Base-by-base conservation (phyloP, 345 rosid genomes). In the Brassica incana region DNA sequence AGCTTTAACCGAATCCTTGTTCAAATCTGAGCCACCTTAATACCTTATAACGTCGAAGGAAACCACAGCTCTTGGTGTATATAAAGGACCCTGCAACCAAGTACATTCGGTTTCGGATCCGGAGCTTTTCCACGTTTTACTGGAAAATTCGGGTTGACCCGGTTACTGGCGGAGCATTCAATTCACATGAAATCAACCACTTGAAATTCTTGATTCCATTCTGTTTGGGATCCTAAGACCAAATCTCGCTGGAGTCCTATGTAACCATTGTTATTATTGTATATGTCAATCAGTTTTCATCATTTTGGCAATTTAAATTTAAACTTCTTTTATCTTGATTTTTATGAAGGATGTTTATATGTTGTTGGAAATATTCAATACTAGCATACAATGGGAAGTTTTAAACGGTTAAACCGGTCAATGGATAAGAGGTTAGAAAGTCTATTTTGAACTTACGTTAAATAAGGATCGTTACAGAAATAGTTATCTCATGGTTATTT, bases 191-290 rank as follows among this genome's bases (percentile, higher is more conserved):
- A 35, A 71, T 78, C 32, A 83, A 61, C 50, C 85, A 85, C 18
- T 72, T 40, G 78, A 87, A 85, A 62, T 92, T 88, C 81, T 86
- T 92, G 88, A 81, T 90, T 76, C 97, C 97, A n/a, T 20, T 85
- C 89, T 12, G 27, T 92, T 30, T 89, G 91, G 89, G 74, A 89
- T 68, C 90, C 88, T 35, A 80, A 15, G 64, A 85, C 91, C 8
- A 36, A 56, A 4, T 43, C 90, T 81, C 76, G 83, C 23, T 81
- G 80, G 83, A 81, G 80, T 81, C 80, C 80, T 59, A 76, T 81
- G 80, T 69, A 50, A 76, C 8, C 64, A 16, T 58, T 45, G 11
- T 68, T 50, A 18, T 66, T 45, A 11, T 6, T 10, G 9, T 45
- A 11, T 58, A 20, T 69, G 68, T 74, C 52, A 33, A 30, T 9